Evolutionary conservation across 148 eudicot species (phyloP), one percentile per base, ranked within the genome.

Genomic region (Rhododendron mucronatum): DNA sequence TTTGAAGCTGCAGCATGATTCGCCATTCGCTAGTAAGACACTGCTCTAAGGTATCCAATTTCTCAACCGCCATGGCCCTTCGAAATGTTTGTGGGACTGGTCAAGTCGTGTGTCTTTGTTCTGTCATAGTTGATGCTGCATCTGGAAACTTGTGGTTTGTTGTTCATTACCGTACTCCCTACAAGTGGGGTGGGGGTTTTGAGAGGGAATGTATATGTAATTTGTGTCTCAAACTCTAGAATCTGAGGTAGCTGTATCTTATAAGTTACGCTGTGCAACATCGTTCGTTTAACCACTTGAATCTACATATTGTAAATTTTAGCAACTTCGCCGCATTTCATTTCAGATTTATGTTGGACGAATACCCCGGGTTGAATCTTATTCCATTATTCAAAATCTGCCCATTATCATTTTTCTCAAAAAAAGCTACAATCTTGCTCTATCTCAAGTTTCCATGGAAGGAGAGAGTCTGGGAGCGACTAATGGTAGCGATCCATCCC

Each of bases 1-100:
- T 87, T 74, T 81, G 88, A 85, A 71, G 71, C 71, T 73, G 59
- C 37, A 51, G 8, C 44, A 35, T 57, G 82, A 30, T 2, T 69
- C 73, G 73, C 15, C 41, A 30, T 76, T n/a, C 1, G 30, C n/a
- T 23, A n/a, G 20, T 16, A 55, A 55, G 61, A 55, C 61, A 16
- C 61, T 55, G 5, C 61, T 55, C 61, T 55, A 55, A 45, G 61
- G 61, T 18, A 55, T 55, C 61, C 61, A 15, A 55, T 15, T 55
- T 55, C 20, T 55, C 21, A 55, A 55, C 20, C 16, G 6, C 0
- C 18, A 55, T 39, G 44, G 5, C 44, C 44, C 44, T 39, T 39
- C 44, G 44, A 39, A 39, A 55, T 55, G 61, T 16, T 14, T 55
- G 7, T 16, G 20, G 21, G 7, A 14, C 61, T 2, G 20, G 20